Evolutionary conservation across 73 alveolate species (phyloP).

Genomic region (Uronychia binucleata): DNA sequence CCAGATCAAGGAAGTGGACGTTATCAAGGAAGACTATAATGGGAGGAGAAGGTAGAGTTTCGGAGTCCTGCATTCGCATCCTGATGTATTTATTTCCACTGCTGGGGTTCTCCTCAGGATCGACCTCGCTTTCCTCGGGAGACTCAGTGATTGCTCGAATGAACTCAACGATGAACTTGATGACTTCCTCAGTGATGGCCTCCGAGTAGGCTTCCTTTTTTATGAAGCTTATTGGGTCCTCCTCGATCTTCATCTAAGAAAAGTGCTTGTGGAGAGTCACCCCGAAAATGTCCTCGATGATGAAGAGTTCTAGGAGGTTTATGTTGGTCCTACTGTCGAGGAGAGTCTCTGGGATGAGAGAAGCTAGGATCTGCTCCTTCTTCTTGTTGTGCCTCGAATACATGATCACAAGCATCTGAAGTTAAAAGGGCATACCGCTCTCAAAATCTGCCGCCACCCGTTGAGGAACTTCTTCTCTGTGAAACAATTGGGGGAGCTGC

Average conservation of each 20-base stretch:
- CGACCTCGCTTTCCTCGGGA: background rate
- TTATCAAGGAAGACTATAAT: slow-evolving; percentile 20
- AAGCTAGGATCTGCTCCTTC: background rate
- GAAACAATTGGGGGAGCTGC: background rate
- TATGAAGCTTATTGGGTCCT: slow-evolving; percentile 22
- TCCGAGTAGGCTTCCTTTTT: slow-evolving; percentile 16
- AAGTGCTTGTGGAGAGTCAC: background rate
- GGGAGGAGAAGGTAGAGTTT: slow-evolving; percentile 12
- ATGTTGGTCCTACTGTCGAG: background rate
- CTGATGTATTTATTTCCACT: background rate
- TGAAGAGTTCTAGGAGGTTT: slow-evolving; percentile 13
- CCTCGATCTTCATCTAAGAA: background rate
- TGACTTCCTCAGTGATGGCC: background rate
- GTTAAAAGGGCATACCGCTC: background rate
- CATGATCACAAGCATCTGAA: background rate
- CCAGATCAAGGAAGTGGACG: slow-evolving; percentile 8
- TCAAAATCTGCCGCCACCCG: slow-evolving; percentile 18
- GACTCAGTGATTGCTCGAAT: background rate
- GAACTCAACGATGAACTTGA: background rate
- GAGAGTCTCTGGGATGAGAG: background rate
- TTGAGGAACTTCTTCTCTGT: slow-evolving; percentile 23
- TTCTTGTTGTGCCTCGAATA: background rate
- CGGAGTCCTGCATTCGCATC: background rate
- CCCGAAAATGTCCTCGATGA: slow-evolving; percentile 5
- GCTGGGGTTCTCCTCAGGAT: background rate